A percentile compares a stretch with the other conserved stretches of the same genome.
These are phyloP conservation scores for Lepidium africanum DNA, from an alignment of 345 rosid genomes.

Conservation along the genomic window DNA sequence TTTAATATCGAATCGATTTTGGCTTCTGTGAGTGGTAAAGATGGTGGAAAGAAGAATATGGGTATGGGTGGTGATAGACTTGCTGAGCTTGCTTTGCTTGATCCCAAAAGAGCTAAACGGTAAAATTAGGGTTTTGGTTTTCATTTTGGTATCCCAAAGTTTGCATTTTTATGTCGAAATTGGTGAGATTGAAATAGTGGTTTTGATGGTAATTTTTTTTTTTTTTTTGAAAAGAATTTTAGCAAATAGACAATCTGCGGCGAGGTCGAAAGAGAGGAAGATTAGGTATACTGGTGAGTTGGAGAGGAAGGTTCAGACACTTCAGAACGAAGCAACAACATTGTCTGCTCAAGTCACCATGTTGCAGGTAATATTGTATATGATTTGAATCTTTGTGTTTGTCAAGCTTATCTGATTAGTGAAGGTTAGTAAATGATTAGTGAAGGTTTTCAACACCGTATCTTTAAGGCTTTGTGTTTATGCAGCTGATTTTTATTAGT, in stretches of 20 bases:
- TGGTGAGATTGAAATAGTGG: not conserved
- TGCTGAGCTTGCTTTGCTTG: slow-evolving; percentile 83
- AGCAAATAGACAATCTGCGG: slow-evolving; percentile 93
- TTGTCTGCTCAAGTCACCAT: slow-evolving; percentile 94
- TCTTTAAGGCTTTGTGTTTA: not conserved
- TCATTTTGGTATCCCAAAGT: not conserved
- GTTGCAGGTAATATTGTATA: slow-evolving; percentile 47
- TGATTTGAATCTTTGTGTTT: not conserved
- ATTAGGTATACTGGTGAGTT: slow-evolving; percentile 72
- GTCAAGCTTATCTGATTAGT: not conserved
- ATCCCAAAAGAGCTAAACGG: slow-evolving; percentile 98
- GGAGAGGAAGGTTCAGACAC: slow-evolving; percentile 97
- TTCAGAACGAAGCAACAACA: slow-evolving; percentile 94
- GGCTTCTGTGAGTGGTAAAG: slow-evolving; percentile 25
- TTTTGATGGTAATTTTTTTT: not conserved
- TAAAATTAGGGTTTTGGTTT: not conserved
- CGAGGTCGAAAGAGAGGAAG: slow-evolving; percentile 94
- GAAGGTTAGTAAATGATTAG: too few relatives aligned
- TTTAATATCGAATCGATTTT: slow-evolving; percentile 52
- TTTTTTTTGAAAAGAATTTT: slow-evolving; percentile 46
- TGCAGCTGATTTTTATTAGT: not conserved
- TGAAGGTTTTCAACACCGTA: not conserved
- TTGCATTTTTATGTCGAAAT: not conserved
- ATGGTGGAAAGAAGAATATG: slow-evolving; percentile 74
- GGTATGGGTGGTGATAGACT: slow-evolving; percentile 58